Evolutionary conservation across 2,329 filamentous ascomycete genomes (phyloP), one percentile per base, ranked within the genome.

Genomic region (Beauveria scarabaeidicola): DNA sequence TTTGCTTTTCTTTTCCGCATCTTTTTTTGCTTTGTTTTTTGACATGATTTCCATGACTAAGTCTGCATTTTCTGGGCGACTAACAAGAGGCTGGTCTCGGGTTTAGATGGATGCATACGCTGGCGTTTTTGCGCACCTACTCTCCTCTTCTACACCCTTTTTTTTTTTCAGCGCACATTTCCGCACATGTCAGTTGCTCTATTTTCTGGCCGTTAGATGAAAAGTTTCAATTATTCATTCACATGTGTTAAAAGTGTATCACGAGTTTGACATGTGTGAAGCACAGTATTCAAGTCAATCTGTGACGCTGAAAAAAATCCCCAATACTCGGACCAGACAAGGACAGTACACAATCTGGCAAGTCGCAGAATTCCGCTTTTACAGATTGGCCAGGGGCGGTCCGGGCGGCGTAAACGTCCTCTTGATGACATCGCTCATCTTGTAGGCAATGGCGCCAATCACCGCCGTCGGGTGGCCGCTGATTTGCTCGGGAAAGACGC

Each of bases 401-500:
- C 51, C 51, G 32, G 58, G 41, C 17, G 50, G 41, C 8, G 50
- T 48, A 41, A 47, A 53, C 21, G 43, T 55, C 47, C 50, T 36
- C 54, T 58, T 61, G 17, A 65, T 64, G 10, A 64, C 27, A 11
- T 63, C 61, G 48, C 64, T 64, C 27, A 61, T 58, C 53, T 62
- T 62, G 55, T 64, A 61, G 2, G 64, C 64, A 25, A 66, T 61
- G 6, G 64, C 64, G 9, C 63, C 64, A 41, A 65, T 61, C 3
- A 60, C 62, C 13, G 64, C 64, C 10, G 63, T 64, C 23, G 64
- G 64, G 56, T 65, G 64, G 4, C 64, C 64, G 48, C 62, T 64
- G 43, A 65, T 52, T 27, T 65, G 64, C 63, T 74, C 75, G 1
- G 81, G 80, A 61, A 81, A 85, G 5, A 78, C 74, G 27, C 75